Percentiles rank a stretch among this genome's conserved stretches.
These are phyloP conservation scores for Acarospora socialis DNA, from an alignment of 2,329 filamentous ascomycete species.

Conservation along the genomic window DNA sequence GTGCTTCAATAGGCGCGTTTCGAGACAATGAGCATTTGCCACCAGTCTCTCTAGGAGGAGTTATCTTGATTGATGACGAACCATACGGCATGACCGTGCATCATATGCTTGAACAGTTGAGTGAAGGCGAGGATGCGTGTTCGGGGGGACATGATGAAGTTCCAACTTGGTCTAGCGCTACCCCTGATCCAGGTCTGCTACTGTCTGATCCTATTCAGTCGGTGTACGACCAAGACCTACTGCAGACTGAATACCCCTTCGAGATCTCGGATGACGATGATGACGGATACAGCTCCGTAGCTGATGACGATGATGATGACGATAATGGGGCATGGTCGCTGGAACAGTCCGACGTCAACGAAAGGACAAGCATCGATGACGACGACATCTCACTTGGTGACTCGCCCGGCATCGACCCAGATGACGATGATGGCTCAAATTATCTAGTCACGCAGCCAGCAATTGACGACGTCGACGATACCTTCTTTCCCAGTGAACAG, in stretches of 20 bases:
- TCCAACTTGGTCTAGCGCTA: too few relatives aligned
- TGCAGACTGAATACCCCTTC: constrained; percentile 28
- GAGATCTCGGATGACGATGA: constrained; percentile 41
- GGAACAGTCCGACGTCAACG: constrained; percentile 24
- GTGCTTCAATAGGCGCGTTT: constrained; percentile 87
- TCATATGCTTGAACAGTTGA: constrained; percentile 57
- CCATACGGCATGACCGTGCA: constrained; percentile 93
- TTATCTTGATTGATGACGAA: constrained; percentile 71
- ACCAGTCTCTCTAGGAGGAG: constrained; percentile 78
- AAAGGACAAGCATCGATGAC: constrained; percentile 21
- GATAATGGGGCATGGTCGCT: too few relatives aligned
- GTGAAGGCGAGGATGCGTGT: constrained; percentile 10
- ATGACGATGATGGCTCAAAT: constrained; percentile 59
- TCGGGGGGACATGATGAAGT: too few relatives aligned
- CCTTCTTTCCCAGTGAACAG: constrained; percentile 67
- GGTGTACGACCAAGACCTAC: constrained; percentile 22
- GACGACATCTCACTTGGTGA: constrained; percentile 54
- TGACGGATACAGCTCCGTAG: constrained; percentile 19
- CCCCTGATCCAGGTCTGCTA: too few relatives aligned
- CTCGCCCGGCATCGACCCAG: constrained; percentile 60
- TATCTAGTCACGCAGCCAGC: constrained; percentile 84
- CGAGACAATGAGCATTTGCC: constrained; percentile 72
- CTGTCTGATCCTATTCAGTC: constrained; percentile 25
- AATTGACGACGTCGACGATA: constrained; percentile 69
- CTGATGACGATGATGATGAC: constrained; percentile 28